A percentile compares a stretch with the other conserved stretches of the same genome.
Conservation (phyloP, 768 basidiomycete genomes). For the Mycena olivaceomarginata region DNA sequence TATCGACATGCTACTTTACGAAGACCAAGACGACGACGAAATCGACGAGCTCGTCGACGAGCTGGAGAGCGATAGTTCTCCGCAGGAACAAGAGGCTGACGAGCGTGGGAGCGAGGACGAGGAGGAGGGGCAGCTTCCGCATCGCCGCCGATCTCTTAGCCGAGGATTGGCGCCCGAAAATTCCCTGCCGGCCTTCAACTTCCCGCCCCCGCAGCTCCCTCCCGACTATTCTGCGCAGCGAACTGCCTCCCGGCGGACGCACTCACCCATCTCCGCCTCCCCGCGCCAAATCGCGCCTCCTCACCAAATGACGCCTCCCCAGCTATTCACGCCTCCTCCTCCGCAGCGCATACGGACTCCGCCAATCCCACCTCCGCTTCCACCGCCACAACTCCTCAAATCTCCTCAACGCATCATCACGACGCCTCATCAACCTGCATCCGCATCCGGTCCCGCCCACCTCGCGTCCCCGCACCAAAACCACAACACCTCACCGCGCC, state of each 20-base stretch:
- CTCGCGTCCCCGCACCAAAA: too few relatives aligned
- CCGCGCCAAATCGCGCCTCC: background rate
- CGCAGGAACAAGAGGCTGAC: conserved; percentile 56
- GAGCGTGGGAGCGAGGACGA: conserved; percentile 81
- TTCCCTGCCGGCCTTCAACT: conserved; percentile 35
- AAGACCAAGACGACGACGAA: conserved; percentile 33
- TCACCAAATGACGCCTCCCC: background rate
- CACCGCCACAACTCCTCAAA: too few relatives aligned
- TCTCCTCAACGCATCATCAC: too few relatives aligned
- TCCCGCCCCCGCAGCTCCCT: conserved; percentile 15
- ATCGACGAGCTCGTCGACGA: conserved; percentile 48
- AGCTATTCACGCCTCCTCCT: too few relatives aligned
- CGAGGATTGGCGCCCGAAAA: conserved; percentile 58
- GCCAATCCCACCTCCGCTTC: too few relatives aligned
- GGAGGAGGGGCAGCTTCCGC: conserved; percentile 60
- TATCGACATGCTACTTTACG: conserved; percentile 50
- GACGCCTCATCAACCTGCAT: too few relatives aligned
- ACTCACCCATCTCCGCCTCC: background rate
- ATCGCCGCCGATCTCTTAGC: conserved; percentile 61
- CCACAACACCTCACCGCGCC: too few relatives aligned
- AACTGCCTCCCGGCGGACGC: background rate
- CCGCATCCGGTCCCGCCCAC: too few relatives aligned
- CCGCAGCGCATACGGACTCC: too few relatives aligned
- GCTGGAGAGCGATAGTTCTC: conserved; percentile 51
- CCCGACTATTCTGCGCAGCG: conserved; percentile 9